phyloP scores from a whole-genome alignment of 176 grass and related monocot genomes.

The Cenchrus americanus region DNA sequence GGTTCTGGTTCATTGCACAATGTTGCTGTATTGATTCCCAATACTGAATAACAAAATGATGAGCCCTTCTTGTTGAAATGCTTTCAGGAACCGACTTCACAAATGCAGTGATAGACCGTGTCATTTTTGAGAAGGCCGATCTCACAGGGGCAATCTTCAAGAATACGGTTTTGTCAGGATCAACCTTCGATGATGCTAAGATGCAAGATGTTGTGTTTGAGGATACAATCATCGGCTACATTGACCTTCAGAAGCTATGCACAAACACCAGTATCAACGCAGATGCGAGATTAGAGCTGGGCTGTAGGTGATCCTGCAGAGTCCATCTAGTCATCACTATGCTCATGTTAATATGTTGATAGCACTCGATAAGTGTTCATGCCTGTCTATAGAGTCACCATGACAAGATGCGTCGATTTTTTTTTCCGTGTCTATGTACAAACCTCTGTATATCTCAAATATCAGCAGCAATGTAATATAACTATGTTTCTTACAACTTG shows the following conservation, averaged over 20 bases:
- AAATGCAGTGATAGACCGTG: constrained; percentile 87
- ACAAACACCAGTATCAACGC: constrained; percentile 69
- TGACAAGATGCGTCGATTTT: background rate
- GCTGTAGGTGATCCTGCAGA: constrained; percentile 63
- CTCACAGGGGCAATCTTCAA: constrained; percentile 84
- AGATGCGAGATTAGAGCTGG: constrained; percentile 58
- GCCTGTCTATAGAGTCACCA: constrained; percentile 47
- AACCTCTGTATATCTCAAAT: constrained; percentile 19
- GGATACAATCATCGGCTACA: constrained; percentile 91
- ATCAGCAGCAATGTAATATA: constrained; percentile 26
- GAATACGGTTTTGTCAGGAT: constrained; percentile 76
- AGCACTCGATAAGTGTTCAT: background rate
- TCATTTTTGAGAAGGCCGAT: constrained; percentile 75
- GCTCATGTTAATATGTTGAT: constrained; percentile 26
- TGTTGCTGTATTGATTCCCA: constrained; percentile 26
- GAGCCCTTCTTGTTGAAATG: background rate
- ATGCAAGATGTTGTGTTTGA: constrained; percentile 67
- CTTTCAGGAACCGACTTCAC: constrained; percentile 81
- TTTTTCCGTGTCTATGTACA: constrained; percentile 22
- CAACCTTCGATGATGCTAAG: constrained; percentile 75
- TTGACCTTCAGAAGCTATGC: constrained; percentile 96
- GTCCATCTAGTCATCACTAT: background rate
- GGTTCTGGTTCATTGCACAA: background rate
- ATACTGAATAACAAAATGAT: background rate
- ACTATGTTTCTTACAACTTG: background rate